Base-by-base conservation (phyloP, 768 basidiomycete genomes). In the Chiua virens region DNA sequence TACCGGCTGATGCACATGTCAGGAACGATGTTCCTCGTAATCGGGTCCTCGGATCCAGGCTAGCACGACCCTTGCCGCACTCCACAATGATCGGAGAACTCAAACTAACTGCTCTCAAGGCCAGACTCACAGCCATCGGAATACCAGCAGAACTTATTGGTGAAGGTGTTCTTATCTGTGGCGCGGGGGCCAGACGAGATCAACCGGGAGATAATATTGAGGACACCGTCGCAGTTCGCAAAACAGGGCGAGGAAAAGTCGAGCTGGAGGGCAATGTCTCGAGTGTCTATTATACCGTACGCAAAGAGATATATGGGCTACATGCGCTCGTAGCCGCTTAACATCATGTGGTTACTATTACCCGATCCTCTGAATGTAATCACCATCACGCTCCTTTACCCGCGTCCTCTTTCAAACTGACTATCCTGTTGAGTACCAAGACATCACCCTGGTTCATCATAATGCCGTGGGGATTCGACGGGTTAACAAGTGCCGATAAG, bases 21-120 rank as follows among this genome's bases (percentile, higher is more conserved):
- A 23, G 56, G 49, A 49, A 61, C 4, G 60, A 71, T 13, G 54
- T 59, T 11, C 55, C 65, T 32, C 58, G 66, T 37, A 71, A 71
- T 20, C 80, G 74, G 18, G 73, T 75, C 30, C 77, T 89, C 20
- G 88, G 86, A 17, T 79, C 84, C n/a, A 81, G 89, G 27, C 78
- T 83, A 15, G 73, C 80, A 18, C 77, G 81, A 10, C 72, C 81
- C 3, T 75, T 98, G 3, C 92, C 93, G 1, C 82, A 85, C 52
- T 95, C 96, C 0, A 90, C 95, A 8, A 96, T 98, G 86, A 97
- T 99, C 49, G 97, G 97, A 45, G 97, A 98, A 63, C 81, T 99
- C 37, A 94, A 97, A 66, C 76, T 99, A 25, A 94, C 93, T 1
- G 80, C 83, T 2, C 79, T 99, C 42, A 97, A 98, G 69, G 67